Evolutionary conservation across 768 basidiomycete genomes (phyloP), one percentile per base, ranked within the genome.

Genomic region (Collybia sp.): DNA sequence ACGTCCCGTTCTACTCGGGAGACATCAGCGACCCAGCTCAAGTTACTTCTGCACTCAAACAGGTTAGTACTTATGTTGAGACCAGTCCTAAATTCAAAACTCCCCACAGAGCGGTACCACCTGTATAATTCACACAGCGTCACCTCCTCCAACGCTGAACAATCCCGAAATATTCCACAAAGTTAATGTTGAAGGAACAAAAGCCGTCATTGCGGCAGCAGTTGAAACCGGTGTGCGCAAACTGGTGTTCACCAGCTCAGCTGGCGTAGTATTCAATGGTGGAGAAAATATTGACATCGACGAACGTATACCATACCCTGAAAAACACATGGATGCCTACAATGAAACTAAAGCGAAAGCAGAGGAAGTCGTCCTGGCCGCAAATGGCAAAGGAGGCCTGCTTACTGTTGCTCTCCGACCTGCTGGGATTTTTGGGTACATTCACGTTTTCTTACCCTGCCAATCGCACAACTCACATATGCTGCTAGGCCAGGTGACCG

Each of bases 41-140:
- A 53, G 77, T 98, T 16, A 69, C 78, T 1, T 70, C 78, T 45
- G 92, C 91, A 6, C 65, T 98, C 46, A 71, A 71, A 59, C 87
- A 85, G 73, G 88, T 88, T 43, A 38, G 77, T 64, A 17, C 25
- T n/a, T 30, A 40, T 42, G 11, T 17, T 36, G 42, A 38, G 16
- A 47, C 38, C 32, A 30, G 16, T 16, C 5, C 46, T 53, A 46
- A 52, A 43, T 34, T 33, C 34, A 40, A 25, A 44, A 45, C 46
- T 8, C 41, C 41, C 31, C 44, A 0, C 50, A 92, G 87, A 85
- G 85, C 50, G 82, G 83, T 33, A 77, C 92, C 19, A 93, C 91
- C 0, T 90, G 88, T 57, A 88, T 98, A 51, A 91, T 99, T 51
- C 96, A 99, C 64, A 97, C 94, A 9, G 96, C 94, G 13, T 94